phyloP scores from a whole-genome alignment of 306 rosid genomes.

The Trifolium fragiferum region DNA sequence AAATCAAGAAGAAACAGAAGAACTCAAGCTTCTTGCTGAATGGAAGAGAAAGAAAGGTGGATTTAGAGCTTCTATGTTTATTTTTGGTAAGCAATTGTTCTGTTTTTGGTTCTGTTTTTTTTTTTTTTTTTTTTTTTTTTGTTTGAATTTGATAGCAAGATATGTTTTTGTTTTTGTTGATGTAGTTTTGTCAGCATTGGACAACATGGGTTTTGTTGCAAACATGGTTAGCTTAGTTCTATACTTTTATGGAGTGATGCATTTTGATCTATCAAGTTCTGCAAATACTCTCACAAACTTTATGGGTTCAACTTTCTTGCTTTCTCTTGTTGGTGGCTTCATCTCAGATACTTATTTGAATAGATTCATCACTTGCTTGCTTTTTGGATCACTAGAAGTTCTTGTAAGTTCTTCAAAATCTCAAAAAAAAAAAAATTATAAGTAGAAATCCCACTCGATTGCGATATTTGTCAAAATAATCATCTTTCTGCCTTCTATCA shows the following conservation, averaged over 20 bases:
- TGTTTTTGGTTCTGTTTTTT: neutral
- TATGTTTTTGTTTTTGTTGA: neutral
- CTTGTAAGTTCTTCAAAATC: conserved; percentile 47
- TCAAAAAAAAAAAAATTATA: no score
- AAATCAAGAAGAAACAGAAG: conserved; percentile 53
- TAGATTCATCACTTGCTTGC: conserved; percentile 65
- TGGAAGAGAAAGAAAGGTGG: conserved; percentile 67
- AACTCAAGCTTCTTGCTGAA: conserved; percentile 42
- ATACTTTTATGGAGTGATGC: conserved; percentile 67
- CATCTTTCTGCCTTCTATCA: no score
- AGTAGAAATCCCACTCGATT: no score
- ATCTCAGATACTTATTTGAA: conserved; percentile 78
- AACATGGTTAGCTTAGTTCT: conserved; percentile 78
- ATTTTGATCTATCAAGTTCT: conserved; percentile 60
- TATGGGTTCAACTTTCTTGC: conserved; percentile 78
- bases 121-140: neutral
- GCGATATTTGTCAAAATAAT: no score
- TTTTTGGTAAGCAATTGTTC: conserved; percentile 60
- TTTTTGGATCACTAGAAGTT: conserved; percentile 70
- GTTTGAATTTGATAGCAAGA: neutral
- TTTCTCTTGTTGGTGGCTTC: conserved; percentile 79
- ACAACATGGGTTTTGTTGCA: conserved; percentile 86
- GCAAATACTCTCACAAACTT: conserved; percentile 88
- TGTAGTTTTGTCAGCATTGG: conserved; percentile 71
- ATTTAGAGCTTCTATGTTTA: conserved; percentile 68